Percentiles rank a stretch among this genome's conserved stretches.
Conservation (phyloP, 208 protist species). For the Blechomonas ayalai region DNA sequence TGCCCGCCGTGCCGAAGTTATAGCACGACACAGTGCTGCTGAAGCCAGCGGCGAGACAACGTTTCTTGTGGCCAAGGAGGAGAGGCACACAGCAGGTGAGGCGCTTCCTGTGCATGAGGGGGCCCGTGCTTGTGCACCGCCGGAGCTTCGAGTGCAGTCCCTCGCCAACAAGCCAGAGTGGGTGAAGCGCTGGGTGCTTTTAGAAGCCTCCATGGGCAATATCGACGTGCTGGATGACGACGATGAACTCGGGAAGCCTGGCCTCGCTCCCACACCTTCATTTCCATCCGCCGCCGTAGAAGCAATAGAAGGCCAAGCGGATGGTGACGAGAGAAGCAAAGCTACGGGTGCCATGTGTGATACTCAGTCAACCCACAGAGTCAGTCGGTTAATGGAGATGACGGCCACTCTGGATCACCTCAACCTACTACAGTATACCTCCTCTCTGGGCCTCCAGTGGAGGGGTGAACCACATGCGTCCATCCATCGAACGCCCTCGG, state of each 20-base stretch:
- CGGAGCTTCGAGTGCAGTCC: not conserved
- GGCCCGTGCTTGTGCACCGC: too few species aligned
- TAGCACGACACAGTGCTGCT: too few species aligned
- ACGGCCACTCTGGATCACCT: conserved; percentile 22
- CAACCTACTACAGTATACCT: conserved; percentile 19
- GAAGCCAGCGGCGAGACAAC: too few species aligned
- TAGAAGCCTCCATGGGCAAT: conserved; percentile 84
- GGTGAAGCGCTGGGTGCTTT: conserved; percentile 77
- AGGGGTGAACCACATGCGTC: not conserved
- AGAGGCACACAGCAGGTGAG: too few species aligned
- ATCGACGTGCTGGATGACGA: conserved; percentile 38
- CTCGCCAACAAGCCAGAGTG: conserved; percentile 43
- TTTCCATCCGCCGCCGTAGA: not conserved
- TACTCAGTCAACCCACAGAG: too few species aligned
- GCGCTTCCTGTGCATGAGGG: not conserved
- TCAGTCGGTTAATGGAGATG: conserved; percentile 12
- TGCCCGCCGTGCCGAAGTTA: too few species aligned
- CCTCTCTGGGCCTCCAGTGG: not conserved
- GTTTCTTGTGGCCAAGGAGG: too few species aligned
- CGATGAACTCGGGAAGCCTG: not conserved
- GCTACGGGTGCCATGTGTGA: not conserved
- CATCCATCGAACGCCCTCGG: not conserved
- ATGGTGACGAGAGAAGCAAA: not conserved
- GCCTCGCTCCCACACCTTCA: not conserved
- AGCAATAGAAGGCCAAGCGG: not conserved